These are phyloP conservation scores for Endothia cerciana DNA, from an alignment of 2,329 filamentous ascomycete genomes.

Conservation along the genomic window DNA sequence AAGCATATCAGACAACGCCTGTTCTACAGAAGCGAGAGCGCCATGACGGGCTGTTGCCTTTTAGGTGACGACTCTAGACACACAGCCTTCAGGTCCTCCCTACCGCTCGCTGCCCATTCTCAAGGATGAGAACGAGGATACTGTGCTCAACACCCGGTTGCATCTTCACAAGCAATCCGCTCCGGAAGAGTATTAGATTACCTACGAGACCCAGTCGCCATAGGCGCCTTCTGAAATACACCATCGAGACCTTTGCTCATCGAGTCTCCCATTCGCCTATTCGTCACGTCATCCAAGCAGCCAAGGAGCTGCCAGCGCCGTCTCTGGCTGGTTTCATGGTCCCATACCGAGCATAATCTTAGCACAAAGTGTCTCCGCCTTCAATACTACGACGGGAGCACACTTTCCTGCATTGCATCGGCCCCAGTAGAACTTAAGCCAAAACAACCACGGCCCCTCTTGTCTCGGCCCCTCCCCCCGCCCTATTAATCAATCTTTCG, in stretches of 20 bases:
- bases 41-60: not conserved
- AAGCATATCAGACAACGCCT: not conserved
- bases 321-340: slow-evolving; percentile 6
- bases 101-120: not conserved
- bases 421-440: slow-evolving; percentile 7
- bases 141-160: not conserved
- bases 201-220: not conserved
- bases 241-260: not conserved
- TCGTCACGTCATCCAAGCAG: not conserved
- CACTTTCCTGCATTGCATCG: slow-evolving; percentile 19
- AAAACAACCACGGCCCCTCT: not conserved
- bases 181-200: not conserved
- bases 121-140: not conserved
- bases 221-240: not conserved
- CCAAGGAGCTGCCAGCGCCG: not conserved
- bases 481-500: slow-evolving; percentile 21
- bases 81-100: not conserved
- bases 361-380: slow-evolving; percentile 1
- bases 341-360: not conserved
- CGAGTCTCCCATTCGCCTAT: not conserved
- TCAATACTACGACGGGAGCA: slow-evolving; percentile 8
- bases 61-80: too few relatives aligned
- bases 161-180: not conserved
- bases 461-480: slow-evolving; percentile 1
- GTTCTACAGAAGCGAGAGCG: not conserved